Evolutionary conservation across 2,329 filamentous ascomycete species (phyloP), one percentile per base, ranked within the genome.

Genomic region (Ilyonectria robusta): DNA sequence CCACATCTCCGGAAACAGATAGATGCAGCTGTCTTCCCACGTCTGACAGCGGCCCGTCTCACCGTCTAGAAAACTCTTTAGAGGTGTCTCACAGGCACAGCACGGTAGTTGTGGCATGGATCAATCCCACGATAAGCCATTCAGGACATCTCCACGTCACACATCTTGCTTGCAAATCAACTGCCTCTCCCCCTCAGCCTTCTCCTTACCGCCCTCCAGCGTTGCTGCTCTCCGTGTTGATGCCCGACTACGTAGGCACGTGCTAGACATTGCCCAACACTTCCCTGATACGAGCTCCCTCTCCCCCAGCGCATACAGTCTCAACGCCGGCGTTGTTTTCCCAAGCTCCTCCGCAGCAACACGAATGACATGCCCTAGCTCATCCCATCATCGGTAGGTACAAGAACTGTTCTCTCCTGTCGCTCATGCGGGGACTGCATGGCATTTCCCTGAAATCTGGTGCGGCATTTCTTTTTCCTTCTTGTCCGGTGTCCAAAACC

Each of bases 391-490:
- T 51, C 17, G 23, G 26, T 3, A 33, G 17, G 31, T 33, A 15
- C 6, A 17, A 40, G 6, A 17, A 8, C 10, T 33, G 29, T 51
- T 51, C 26, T 33, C 48, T 51, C 48, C 19, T 44, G n/a, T 11
- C 48, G 48, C 48, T 21, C 48, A 23, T 47, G 50, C 26, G 48
- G 59, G 62, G 64, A 21, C 44, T 62, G 69, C 66, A 67, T 56
- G 68, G 42, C 51, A 53, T 40, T 26, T 50, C 53, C 51, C 54
- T 9, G 47, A 21, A 37, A 42, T 61, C 46, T 33, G 60, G 26
- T 63, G 56, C 33, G 57, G 50, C 58, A 57, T 66, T 62, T 63
- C 65, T 65, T 62, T 58, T 55, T 40, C 46, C 21, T 35, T 50
- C 9, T 53, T 44, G 21, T 51, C 29, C 19, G 29, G 17, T 17